These are phyloP conservation scores for Suillus brevipes DNA, from an alignment of 768 basidiomycete genomes.

Conservation along the genomic window DNA sequence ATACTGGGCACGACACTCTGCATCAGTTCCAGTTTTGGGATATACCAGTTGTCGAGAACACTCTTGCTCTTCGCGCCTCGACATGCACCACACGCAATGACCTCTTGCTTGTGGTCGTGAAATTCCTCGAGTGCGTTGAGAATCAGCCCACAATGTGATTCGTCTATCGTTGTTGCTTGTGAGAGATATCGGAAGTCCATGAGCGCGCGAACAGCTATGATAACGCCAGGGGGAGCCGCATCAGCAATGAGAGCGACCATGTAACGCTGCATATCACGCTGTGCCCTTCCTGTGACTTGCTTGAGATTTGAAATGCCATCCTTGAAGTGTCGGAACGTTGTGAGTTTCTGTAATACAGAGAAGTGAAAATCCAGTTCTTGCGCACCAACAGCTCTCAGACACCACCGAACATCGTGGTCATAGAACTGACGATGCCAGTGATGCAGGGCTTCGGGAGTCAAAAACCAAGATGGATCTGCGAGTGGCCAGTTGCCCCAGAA, in stretches of 20 bases:
- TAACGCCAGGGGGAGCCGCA: conserved; percentile 27
- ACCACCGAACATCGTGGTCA: conserved; percentile 31
- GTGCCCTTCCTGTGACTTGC: conserved; percentile 29
- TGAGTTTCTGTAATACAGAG: conserved; percentile 20
- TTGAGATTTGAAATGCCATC: conserved; percentile 28
- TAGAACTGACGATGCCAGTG: conserved; percentile 37
- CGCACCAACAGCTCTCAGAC: conserved; percentile 17
- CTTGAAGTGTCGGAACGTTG: conserved; percentile 26
- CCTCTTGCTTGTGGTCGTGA: conserved; percentile 36
- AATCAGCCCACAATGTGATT: conserved; percentile 23
- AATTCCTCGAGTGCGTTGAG: conserved; percentile 27
- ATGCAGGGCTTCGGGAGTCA: conserved; percentile 40
- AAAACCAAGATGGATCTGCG: conserved; percentile 33
- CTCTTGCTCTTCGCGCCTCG: conserved; percentile 20
- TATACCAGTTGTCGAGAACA: conserved; percentile 37
- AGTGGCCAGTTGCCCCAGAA: conserved; percentile 40
- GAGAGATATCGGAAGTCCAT: too few relatives aligned
- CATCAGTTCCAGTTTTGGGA: conserved; percentile 42
- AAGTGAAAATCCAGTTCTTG: conserved; percentile 30
- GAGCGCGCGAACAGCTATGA: conserved; percentile 35
- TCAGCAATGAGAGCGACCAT: conserved; percentile 37
- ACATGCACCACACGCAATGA: conserved; percentile 31
- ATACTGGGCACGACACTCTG: conserved; percentile 21
- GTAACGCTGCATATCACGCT: conserved; percentile 25
- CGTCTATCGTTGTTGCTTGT: conserved; percentile 14